Conservation (phyloP, 148 eudicot genomes). For the Dysphania ambrosioides region DNA sequence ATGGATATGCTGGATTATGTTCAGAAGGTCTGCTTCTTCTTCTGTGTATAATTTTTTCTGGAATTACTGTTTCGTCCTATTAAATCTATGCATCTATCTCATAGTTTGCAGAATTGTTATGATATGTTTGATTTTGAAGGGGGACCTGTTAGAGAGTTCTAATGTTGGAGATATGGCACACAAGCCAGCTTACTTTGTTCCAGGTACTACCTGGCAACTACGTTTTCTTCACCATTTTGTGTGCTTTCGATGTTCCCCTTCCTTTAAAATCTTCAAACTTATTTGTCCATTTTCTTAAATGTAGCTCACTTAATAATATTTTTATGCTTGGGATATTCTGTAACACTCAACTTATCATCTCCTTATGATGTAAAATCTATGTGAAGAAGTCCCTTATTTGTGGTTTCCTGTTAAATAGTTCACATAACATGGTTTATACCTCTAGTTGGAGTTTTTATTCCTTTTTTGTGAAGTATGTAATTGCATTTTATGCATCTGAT, state of each 20-base stretch:
- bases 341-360: too few species aligned
- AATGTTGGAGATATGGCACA: conserved; percentile 89
- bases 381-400: too few species aligned
- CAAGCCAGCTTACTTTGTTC: conserved; percentile 96
- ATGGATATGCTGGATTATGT: conserved; percentile 95
- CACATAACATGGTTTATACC: too few species aligned
- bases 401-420: too few species aligned
- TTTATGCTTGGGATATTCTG: too few species aligned
- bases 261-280: not conserved
- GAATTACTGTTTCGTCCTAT: conserved; percentile 18
- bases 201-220: conserved; percentile 51
- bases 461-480: too few species aligned
- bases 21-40: conserved; percentile 58
- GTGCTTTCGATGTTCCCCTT: not conserved
- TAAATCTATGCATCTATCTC: conserved; percentile 39
- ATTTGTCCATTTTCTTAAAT: conserved; percentile 1
- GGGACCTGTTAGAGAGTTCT: conserved; percentile 80
- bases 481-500: too few species aligned
- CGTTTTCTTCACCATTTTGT: not conserved
- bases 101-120: conserved; percentile 46
- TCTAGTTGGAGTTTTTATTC: too few species aligned
- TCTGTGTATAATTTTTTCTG: conserved; percentile 11
- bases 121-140: conserved; percentile 72
- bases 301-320: not conserved
- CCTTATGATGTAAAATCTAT: too few species aligned